A percentile compares a stretch with the other conserved stretches of the same genome.
These are phyloP conservation scores for Suillus hirtellus DNA, from an alignment of 768 basidiomycete genomes.

Conservation along the genomic window DNA sequence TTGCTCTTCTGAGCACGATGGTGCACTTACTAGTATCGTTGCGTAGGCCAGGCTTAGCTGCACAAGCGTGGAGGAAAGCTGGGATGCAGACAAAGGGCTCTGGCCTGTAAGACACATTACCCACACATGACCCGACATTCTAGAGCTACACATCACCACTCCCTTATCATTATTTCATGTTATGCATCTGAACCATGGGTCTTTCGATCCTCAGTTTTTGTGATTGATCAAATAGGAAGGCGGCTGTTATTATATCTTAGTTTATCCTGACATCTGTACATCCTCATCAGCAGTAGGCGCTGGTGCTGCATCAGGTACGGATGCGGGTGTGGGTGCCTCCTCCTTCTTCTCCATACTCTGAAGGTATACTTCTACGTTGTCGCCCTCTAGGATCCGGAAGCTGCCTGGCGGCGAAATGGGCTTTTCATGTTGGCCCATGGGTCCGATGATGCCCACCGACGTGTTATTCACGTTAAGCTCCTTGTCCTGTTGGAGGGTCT, in stretches of 20 bases:
- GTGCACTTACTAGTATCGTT: slow-evolving; percentile 73
- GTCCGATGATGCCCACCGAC: slow-evolving; percentile 89
- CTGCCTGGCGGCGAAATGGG: slow-evolving; percentile 50
- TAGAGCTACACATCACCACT: slow-evolving; percentile 24
- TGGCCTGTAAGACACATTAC: slow-evolving; percentile 6
- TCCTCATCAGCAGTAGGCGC: slow-evolving; percentile 57
- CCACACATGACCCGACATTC: slow-evolving; percentile 15
- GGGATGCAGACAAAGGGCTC: slow-evolving; percentile 21
- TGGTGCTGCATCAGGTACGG: slow-evolving; percentile 26
- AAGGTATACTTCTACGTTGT: slow-evolving; percentile 72
- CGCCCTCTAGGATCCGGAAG: slow-evolving; percentile 90
- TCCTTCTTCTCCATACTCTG: slow-evolving; percentile 78
- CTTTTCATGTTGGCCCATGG: slow-evolving; percentile 59
- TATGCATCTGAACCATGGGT: background rate
- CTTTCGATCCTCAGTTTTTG: background rate
- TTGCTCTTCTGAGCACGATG: slow-evolving; percentile 81
- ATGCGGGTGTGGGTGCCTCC: slow-evolving; percentile 38
- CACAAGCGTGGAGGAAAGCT: slow-evolving; percentile 57
- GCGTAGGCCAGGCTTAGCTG: slow-evolving; percentile 66
- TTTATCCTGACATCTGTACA: slow-evolving; percentile 81
- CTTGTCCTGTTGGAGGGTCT: slow-evolving; percentile 98
- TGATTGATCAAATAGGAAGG: slow-evolving; percentile 10
- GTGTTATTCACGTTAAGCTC: slow-evolving; percentile 93
- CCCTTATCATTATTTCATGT: slow-evolving; percentile 19
- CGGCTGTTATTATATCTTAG: slow-evolving; percentile 19